Conservation (phyloP, 2,329 filamentous ascomycete genomes). For the Trichoderma koningiopsis region DNA sequence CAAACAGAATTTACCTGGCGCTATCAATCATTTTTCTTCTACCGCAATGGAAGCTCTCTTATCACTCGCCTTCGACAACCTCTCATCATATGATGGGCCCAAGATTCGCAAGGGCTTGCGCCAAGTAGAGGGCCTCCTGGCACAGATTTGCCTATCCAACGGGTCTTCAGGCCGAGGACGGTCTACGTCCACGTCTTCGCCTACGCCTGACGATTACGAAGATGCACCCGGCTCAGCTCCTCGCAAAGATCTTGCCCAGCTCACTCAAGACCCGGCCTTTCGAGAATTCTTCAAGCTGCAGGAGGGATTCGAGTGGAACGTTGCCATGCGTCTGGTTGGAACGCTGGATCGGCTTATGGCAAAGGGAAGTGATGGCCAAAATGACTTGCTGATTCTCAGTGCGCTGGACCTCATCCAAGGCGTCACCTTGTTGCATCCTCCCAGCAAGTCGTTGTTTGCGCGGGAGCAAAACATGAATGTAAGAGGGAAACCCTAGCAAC, state of each 20-base stretch:
- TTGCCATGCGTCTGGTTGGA: slow-evolving; percentile 80
- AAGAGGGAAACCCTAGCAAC: slow-evolving; percentile 36
- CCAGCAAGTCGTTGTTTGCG: slow-evolving; percentile 82
- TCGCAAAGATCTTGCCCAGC: slow-evolving; percentile 66
- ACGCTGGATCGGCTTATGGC: slow-evolving; percentile 86
- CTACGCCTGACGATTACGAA: slow-evolving; percentile 34
- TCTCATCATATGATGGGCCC: slow-evolving; percentile 84
- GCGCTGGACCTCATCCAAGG: slow-evolving; percentile 90
- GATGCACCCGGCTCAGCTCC: slow-evolving; percentile 47
- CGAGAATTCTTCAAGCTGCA: slow-evolving; percentile 95
- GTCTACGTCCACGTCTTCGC: slow-evolving; percentile 29
- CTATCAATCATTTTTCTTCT: neutral
- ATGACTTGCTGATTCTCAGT: slow-evolving; percentile 85
- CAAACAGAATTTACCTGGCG: neutral
- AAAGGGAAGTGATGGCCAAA: slow-evolving; percentile 77
- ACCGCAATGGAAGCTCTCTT: slow-evolving; percentile 81
- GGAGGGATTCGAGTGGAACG: slow-evolving; percentile 98
- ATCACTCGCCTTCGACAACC: slow-evolving; percentile 92
- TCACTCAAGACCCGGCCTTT: slow-evolving; percentile 84
- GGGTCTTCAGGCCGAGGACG: slow-evolving; percentile 21
- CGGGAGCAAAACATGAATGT: slow-evolving; percentile 95
- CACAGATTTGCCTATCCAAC: slow-evolving; percentile 84
- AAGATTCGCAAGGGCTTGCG: slow-evolving; percentile 93
- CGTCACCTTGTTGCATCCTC: slow-evolving; percentile 82
- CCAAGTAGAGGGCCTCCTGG: slow-evolving; percentile 90